Percentiles rank a stretch among this genome's conserved stretches.
Conservation (phyloP, 306 rosid species). For the Prunus kanzakura region DNA sequence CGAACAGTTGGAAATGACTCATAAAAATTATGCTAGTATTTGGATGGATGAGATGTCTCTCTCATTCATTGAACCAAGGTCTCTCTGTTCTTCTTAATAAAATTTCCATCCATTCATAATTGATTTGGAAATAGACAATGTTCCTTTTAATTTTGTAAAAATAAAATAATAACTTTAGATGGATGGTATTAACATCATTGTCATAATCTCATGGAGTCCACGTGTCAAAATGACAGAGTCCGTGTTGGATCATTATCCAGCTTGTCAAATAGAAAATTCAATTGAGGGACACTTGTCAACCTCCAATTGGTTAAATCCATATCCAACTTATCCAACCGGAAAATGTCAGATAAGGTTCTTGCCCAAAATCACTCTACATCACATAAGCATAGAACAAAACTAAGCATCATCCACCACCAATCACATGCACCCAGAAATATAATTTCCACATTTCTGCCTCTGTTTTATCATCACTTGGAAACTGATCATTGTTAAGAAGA, state of each 20-base stretch:
- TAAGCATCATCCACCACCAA: constrained; percentile 24
- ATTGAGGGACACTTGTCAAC: background rate
- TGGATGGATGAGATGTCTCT: no score
- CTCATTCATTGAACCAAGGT: no score
- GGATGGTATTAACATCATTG: background rate
- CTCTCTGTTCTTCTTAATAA: no score
- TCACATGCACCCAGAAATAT: constrained; percentile 18
- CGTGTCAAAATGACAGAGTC: constrained; percentile 28
- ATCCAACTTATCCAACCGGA: constrained; percentile 73
- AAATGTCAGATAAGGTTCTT: constrained; percentile 62
- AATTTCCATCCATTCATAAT: no score
- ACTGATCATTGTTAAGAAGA: background rate
- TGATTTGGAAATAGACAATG: no score
- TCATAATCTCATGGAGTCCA: constrained; percentile 33
- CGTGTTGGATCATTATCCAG: constrained; percentile 62
- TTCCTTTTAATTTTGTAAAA: no score
- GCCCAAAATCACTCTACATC: constrained; percentile 36
- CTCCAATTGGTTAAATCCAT: constrained; percentile 39
- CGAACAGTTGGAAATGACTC: background rate
- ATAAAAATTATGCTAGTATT: no score
- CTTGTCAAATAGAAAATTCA: constrained; percentile 27
- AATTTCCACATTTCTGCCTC: constrained; percentile 26
- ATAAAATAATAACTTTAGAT: background rate
- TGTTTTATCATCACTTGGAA: constrained; percentile 13
- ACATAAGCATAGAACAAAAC: constrained; percentile 37